Base-by-base conservation (phyloP, 306 rosid genomes). In the Aeschynomene evenia region DNA sequence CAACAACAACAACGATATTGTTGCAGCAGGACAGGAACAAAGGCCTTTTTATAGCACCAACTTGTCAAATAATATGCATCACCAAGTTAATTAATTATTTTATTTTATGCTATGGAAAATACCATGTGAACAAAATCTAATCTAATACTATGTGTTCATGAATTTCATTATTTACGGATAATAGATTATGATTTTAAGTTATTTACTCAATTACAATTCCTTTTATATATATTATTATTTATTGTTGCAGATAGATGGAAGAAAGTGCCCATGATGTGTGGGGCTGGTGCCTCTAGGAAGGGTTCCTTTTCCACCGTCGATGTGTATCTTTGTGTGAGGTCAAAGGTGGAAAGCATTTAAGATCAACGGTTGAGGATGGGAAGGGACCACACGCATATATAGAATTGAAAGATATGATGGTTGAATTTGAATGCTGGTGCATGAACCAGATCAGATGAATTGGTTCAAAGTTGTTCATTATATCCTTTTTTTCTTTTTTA, bases 241-340 rank as follows among this genome's bases (percentile, higher is more conserved):
- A 51, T 63, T 73, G 55, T 24, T 50, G 20, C 40, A 42, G 55
- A 74, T 62, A 26, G n/a, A n/a, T n/a, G n/a, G n/a, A n/a, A n/a
- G 80, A 81, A 76, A 76, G 74, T 63, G 84, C 87, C 89, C 92
- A 89, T 85, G 66, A 75, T 20, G 68, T 74, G 89, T 87, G 79
- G 84, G 92, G 79, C 57, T 64, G 46, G 59, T 63, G 51, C 24
- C 12, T 40, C 39, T 68, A 48, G 42, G 31, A 71, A 48, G 33
- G 55, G 48, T 40, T 74, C 23, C 0, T 39, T 61, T 14, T 29
- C 42, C 13, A 71, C 77, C 79, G 43, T 78, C 4, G 85, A 88
- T 82, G n/a, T 14, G 0, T 33, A 14, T 15, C 13, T 33, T 13
- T 1, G 60, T 51, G 33, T 2, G 10, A 31, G 37, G 84, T 78